A percentile compares a stretch with the other conserved stretches of the same genome.
These are phyloP conservation scores for Geotrichum bryndzae DNA, from an alignment of 1,139 yeast species.

Conservation along the genomic window DNA sequence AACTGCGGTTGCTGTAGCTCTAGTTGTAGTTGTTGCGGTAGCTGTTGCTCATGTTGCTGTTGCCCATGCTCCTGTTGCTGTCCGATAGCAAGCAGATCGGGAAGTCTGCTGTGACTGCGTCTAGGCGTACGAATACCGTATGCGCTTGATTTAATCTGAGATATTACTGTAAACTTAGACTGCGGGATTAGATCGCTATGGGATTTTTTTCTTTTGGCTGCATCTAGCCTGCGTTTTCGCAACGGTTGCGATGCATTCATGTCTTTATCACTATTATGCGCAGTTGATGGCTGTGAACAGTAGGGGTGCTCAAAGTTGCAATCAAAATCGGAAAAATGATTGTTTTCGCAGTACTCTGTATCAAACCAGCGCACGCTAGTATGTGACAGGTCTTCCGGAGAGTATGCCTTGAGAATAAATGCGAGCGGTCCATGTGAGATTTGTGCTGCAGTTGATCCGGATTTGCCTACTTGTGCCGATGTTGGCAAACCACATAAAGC, in stretches of 20 bases:
- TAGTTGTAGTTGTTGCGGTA: neutral
- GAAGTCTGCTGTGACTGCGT: neutral
- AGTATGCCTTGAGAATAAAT: conserved; percentile 14
- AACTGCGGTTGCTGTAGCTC: neutral
- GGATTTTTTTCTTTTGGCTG: neutral
- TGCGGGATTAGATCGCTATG: conserved; percentile 17
- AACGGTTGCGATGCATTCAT: conserved; percentile 1
- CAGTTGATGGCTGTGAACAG: conserved; percentile 19
- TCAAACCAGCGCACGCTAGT: conserved; percentile 16
- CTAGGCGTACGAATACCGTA: neutral
- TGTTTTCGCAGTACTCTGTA: conserved; percentile 19
- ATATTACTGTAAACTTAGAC: conserved; percentile 17
- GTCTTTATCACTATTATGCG: conserved; percentile 16
- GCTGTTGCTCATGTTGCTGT: neutral
- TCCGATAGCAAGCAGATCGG: neutral
- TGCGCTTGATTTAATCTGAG: conserved; percentile 1
- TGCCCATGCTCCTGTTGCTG: neutral
- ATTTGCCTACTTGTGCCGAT: neutral
- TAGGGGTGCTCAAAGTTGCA: conserved; percentile 17
- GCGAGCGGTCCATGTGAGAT: neutral
- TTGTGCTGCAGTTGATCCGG: neutral
- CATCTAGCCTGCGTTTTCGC: neutral
- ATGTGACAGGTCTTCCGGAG: conserved; percentile 17
- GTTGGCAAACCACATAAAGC: conserved; percentile 16
- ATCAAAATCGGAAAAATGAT: conserved; percentile 16